A percentile compares a stretch with the other conserved stretches of the same genome.
phyloP scores from a whole-genome alignment of 768 basidiomycete species.

The Boletus edulis region DNA sequence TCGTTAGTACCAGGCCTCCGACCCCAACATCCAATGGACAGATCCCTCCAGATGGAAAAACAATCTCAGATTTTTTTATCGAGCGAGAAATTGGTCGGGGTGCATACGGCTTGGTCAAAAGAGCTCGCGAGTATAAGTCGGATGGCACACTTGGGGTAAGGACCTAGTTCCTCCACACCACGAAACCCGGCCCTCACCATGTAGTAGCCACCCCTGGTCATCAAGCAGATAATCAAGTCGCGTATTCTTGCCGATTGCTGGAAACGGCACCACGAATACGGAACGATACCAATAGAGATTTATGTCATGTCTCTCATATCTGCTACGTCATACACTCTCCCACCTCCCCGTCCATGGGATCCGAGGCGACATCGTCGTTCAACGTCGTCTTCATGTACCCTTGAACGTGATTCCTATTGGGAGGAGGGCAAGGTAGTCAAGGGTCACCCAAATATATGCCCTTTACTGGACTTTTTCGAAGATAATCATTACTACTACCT shows the following conservation, averaged over 20 bases:
- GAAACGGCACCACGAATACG: constrained; percentile 94
- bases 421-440: constrained; percentile 67
- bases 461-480: constrained; percentile 94
- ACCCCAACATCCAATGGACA: constrained; percentile 43
- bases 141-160: constrained; percentile 86
- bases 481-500: constrained; percentile 96
- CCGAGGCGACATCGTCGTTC: constrained; percentile 48
- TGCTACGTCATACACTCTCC: constrained; percentile 75
- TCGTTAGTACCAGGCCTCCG: constrained; percentile 60
- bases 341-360: constrained; percentile 80
- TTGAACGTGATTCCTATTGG: constrained; percentile 45
- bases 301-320: constrained; percentile 92
- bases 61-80: constrained; percentile 83
- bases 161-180: constrained; percentile 10
- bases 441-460: constrained; percentile 95
- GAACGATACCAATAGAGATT: constrained; percentile 98
- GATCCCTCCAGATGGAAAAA: constrained; percentile 53
- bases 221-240: constrained; percentile 98
- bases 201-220: constrained; percentile 78
- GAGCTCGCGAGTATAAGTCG: constrained; percentile 71
- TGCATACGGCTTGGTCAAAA: constrained; percentile 93
- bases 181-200: constrained; percentile 6
- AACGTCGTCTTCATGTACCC: constrained; percentile 16
- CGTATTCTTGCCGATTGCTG: constrained; percentile 98
- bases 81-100: constrained; percentile 89